Conservation (phyloP, 768 basidiomycete species). For the Xerocomus brunneocitrinus region DNA sequence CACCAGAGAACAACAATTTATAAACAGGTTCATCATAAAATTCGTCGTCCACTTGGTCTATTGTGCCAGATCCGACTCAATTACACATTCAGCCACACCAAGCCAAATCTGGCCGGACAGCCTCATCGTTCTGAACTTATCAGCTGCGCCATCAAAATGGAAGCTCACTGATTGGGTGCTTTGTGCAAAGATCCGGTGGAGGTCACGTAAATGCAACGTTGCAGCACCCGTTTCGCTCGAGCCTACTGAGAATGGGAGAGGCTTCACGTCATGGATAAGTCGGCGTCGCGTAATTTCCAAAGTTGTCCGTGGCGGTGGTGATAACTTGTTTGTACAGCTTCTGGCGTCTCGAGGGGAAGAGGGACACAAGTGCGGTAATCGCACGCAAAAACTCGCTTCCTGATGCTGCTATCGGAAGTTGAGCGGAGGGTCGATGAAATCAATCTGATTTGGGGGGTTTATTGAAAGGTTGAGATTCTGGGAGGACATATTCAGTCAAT, state of each 20-base stretch:
- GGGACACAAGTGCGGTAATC: not conserved
- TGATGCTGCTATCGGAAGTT: not conserved
- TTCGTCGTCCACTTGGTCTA: not conserved
- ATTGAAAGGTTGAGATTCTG: not conserved
- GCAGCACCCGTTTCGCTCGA: constrained; percentile 1
- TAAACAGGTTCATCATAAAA: not conserved
- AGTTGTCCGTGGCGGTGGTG: constrained; percentile 8
- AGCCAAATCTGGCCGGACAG: constrained; percentile 8
- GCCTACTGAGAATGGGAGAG: not conserved
- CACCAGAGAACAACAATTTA: not conserved
- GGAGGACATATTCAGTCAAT: constrained; percentile 3
- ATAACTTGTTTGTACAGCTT: constrained; percentile 4
- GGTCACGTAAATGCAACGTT: constrained; percentile 15
- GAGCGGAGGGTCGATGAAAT: constrained; percentile 1
- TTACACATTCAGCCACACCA: not conserved
- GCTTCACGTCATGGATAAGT: constrained; percentile 25
- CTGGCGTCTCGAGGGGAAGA: not conserved
- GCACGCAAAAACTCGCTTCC: not conserved
- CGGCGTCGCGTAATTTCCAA: constrained; percentile 17
- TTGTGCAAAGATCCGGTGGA: not conserved
- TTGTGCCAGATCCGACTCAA: constrained; percentile 2
- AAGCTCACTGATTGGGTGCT: constrained; percentile 2
- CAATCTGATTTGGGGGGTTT: not conserved
- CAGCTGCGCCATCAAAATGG: constrained; percentile 14
- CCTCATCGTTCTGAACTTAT: not conserved